Evolutionary conservation across 202 grass and related monocot species (phyloP).

Genomic region (Hordeum pubiflorum): DNA sequence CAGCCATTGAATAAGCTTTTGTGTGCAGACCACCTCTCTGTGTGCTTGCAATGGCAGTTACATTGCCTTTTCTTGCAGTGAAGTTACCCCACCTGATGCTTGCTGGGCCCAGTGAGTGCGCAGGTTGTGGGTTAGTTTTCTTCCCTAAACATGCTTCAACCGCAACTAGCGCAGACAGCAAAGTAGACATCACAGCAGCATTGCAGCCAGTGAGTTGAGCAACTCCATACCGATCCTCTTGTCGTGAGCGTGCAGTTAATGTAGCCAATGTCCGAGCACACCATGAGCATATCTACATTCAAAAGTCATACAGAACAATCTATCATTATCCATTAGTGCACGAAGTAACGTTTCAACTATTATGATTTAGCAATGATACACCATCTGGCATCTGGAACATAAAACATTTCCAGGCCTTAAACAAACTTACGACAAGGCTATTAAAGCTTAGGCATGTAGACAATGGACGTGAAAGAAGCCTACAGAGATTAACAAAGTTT

Average conservation of each 20-base stretch:
- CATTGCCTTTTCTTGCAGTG: constrained; percentile 43
- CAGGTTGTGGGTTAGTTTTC: constrained; percentile 51
- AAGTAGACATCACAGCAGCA: constrained; percentile 58
- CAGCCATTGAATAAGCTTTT: constrained; percentile 61
- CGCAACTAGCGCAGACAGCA: constrained; percentile 68
- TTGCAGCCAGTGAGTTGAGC: constrained; percentile 87
- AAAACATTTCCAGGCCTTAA: constrained; percentile 2
- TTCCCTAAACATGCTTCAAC: constrained; percentile 89
- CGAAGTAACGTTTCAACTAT: neutral
- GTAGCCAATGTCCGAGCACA: constrained; percentile 60
- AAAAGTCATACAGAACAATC: neutral
- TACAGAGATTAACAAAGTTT: neutral
- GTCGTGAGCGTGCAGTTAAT: constrained; percentile 59
- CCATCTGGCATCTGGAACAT: neutral
- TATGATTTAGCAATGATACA: neutral
- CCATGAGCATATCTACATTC: constrained; percentile 59
- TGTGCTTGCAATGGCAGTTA: constrained; percentile 42
- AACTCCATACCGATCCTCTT: constrained; percentile 80
- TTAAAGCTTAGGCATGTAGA: neutral
- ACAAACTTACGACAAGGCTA: neutral
- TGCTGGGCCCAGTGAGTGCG: constrained; percentile 41
- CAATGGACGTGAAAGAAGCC: neutral
- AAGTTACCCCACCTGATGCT: constrained; percentile 57
- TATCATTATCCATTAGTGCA: neutral
- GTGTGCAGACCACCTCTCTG: constrained; percentile 45